Percentiles rank a stretch among this genome's conserved stretches.
Conservation (phyloP, 768 basidiomycete genomes). For the Amanita polypyramis region DNA sequence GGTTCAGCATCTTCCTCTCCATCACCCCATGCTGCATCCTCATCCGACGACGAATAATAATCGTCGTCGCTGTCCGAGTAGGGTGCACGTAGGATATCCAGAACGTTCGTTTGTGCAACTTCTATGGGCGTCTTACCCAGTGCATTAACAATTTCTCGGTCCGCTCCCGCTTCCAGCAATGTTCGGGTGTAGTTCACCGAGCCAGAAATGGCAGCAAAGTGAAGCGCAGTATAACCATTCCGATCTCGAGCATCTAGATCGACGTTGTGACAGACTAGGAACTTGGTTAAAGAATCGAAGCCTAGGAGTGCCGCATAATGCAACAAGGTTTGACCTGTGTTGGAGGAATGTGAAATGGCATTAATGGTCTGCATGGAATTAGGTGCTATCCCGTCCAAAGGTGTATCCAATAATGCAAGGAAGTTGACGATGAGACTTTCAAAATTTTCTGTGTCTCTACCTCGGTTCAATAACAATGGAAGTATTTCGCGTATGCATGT, state of each 20-base stretch:
- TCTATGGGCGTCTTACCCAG: slow-evolving; percentile 64
- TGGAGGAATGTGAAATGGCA: slow-evolving; percentile 63
- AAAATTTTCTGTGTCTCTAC: slow-evolving; percentile 50
- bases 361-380: slow-evolving; percentile 31
- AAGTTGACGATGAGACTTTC: slow-evolving; percentile 74
- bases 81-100: slow-evolving; percentile 21
- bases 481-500: slow-evolving; percentile 36
- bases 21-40: slow-evolving; percentile 63
- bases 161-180: slow-evolving; percentile 75
- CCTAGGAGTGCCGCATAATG: slow-evolving; percentile 80
- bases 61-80: slow-evolving; percentile 19
- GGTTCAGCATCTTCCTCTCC: slow-evolving; percentile 54
- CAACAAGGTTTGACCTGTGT: slow-evolving; percentile 76
- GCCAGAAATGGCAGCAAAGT: slow-evolving; percentile 67
- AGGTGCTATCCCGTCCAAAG: slow-evolving; percentile 34
- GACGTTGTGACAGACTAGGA: slow-evolving; percentile 61
- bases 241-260: slow-evolving; percentile 80
- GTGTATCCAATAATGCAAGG: slow-evolving; percentile 65
- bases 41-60: slow-evolving; percentile 19
- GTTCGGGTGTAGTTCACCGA: slow-evolving; percentile 53
- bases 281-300: slow-evolving; percentile 57
- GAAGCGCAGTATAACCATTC: slow-evolving; percentile 85
- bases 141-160: slow-evolving; percentile 62
- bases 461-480: slow-evolving; percentile 43
- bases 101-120: slow-evolving; percentile 36